Base-by-base conservation (phyloP, 495 filamentous ascomycete genomes). In the Hamigera avellanea region DNA sequence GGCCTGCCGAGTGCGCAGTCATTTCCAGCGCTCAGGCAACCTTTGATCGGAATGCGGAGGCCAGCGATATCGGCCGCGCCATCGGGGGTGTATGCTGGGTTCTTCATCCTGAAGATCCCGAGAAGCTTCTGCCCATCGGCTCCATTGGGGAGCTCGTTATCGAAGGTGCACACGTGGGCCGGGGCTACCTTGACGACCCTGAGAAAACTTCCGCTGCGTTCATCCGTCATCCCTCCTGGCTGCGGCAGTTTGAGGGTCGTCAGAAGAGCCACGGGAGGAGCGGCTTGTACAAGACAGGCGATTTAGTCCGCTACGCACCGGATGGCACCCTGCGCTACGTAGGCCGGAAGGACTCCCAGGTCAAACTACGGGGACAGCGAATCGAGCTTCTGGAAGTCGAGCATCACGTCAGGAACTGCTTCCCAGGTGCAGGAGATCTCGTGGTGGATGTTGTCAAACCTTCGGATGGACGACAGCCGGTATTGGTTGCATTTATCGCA, bases 11-110 rank as follows among this genome's bases (percentile, higher is more conserved):
- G 26, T 57, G 52, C 32, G 43, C 59, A 6, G 53, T 66, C 16
- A 54, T 56, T 33, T 54, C 47, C 17, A 51, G 40, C 8, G 14
- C 6, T 13, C 29, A 32, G 14, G 14, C 8, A 32, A 7, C 9
- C 29, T 6, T 9, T 13, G 14, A 6, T 6, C 6, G 9, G 9
- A 15, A 32, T 6, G 14, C 6, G 14, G 8, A 21, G 40, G 35
- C 9, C 48, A 39, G n/a, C 26, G 56, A 48, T 43, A 48, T 70
- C 12, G 64, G 65, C 2, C 30, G 45, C 13, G 43, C 53, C 1
- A 49, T 64, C 0, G 62, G 56, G 6, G 50, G 51, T 13, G 30
- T 45, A 10, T 37, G 52, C 13, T 69, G 65, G 65, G 57, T 69
- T 31, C 56, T 58, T 8, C 52, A 67, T 26, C 40, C 50, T 2